These are phyloP conservation scores for Diophrys appendiculata DNA, from an alignment of 73 alveolate species.

Conservation along the genomic window DNA sequence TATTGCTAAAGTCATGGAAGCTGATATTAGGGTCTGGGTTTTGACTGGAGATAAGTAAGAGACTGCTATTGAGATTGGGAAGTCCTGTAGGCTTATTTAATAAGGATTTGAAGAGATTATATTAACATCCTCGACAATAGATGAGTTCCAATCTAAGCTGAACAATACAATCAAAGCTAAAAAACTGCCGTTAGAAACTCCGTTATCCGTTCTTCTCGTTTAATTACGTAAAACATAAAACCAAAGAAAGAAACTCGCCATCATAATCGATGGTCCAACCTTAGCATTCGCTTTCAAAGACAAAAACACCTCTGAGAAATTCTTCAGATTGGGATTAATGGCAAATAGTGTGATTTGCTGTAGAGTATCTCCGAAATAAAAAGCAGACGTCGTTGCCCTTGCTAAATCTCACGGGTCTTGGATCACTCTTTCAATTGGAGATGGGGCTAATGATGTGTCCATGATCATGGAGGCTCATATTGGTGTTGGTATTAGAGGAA, in stretches of 20 bases:
- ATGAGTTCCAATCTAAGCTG: slow-evolving; percentile 28
- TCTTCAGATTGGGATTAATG: slow-evolving; percentile 53
- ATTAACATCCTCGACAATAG: slow-evolving; percentile 49
- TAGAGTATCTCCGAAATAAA: slow-evolving; percentile 77
- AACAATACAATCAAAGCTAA: neutral
- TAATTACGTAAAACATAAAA: slow-evolving; percentile 18
- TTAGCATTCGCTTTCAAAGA: slow-evolving; percentile 30
- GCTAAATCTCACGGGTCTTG: slow-evolving; percentile 43
- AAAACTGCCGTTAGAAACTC: neutral
- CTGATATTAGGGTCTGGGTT: slow-evolving; percentile 89
- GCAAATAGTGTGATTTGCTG: slow-evolving; percentile 71
- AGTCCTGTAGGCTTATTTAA: slow-evolving; percentile 78
- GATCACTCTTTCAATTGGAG: slow-evolving; percentile 83
- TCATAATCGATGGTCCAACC: slow-evolving; percentile 69
- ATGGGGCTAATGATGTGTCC: slow-evolving; percentile 98
- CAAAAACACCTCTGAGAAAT: slow-evolving; percentile 13
- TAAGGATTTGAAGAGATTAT: slow-evolving; percentile 72
- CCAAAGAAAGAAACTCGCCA: slow-evolving; percentile 4
- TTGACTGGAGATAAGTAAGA: slow-evolving; percentile 91
- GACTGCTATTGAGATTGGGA: slow-evolving; percentile 88
- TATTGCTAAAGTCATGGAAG: slow-evolving; percentile 70
- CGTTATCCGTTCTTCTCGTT: neutral
- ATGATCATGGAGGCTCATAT: slow-evolving; percentile 89
- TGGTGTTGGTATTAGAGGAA: slow-evolving; percentile 84
- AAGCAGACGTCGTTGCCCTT: slow-evolving; percentile 73